A percentile compares a stretch with the other conserved stretches of the same genome.
phyloP scores from a whole-genome alignment of 805 yeast species.

The Myxozyma monticola region DNA sequence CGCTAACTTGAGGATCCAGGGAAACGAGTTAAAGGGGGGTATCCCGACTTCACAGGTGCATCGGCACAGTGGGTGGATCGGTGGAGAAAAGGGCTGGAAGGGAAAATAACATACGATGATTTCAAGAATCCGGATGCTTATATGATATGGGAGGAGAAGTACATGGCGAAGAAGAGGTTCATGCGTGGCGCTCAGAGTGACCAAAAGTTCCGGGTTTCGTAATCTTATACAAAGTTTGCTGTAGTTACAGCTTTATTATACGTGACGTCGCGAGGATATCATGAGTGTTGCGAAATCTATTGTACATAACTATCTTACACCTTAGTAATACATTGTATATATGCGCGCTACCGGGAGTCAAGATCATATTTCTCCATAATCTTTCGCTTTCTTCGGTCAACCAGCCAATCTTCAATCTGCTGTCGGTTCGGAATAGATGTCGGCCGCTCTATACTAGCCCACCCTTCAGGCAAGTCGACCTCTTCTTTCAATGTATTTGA shows the following conservation, averaged over 20 bases:
- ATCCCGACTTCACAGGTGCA: conserved; percentile 56
- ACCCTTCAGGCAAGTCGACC: conserved; percentile 12
- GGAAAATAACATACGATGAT: conserved; percentile 40
- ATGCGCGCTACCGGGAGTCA: no score
- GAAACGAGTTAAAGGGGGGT: conserved; percentile 17
- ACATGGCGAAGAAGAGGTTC: no score
- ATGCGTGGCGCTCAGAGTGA: no score
- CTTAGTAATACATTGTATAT: no score
- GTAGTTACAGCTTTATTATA: no score
- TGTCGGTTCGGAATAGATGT: conserved; percentile 29
- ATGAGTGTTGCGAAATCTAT: no score
- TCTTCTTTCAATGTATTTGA: conserved; percentile 16
- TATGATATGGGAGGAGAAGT: conserved; percentile 21
- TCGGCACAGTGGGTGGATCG: conserved; percentile 64
- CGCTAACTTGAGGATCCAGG: conserved; percentile 33
- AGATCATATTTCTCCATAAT: conserved; percentile 19
- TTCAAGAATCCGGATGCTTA: conserved; percentile 26
- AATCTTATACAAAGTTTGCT: no score
- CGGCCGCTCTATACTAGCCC: conserved; percentile 22
- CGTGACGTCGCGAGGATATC: no score
- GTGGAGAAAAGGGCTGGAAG: conserved; percentile 59
- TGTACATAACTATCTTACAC: no score
- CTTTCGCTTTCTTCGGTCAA: conserved; percentile 14
- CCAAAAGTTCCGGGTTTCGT: no score
- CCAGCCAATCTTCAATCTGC: conserved; percentile 35